Base-by-base conservation (phyloP, 2,329 filamentous ascomycete genomes). In the Scytalidium lignicola region DNA sequence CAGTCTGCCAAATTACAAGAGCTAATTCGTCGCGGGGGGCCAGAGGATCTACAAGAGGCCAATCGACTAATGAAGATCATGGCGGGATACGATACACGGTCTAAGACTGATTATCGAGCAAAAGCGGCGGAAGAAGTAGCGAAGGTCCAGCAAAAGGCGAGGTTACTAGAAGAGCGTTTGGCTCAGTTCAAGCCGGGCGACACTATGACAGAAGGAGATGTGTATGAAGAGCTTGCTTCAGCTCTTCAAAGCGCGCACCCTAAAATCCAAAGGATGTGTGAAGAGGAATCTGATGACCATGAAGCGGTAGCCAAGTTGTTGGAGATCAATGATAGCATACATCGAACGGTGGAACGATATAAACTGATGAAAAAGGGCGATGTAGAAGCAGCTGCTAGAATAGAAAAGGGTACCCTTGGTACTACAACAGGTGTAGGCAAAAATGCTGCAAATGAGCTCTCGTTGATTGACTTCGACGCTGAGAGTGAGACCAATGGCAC, bases 261-360 rank as follows among this genome's bases (percentile, higher is more conserved):
- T 8, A 99, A 99, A 73, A 97, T 99, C 56, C 92, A 97, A 66
- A 96, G 90, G 71, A 99, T 99, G 92, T 97, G 92, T 63, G 92
- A 97, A 68, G 93, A 99, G 68, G 93, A 99, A 65, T 96, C 91
- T 10, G 92, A 97, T 53, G 93, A 99, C 63, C 85, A 90, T 53
- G 93, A 96, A 71, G 93, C 93, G 4, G 93, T 99, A 5, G 88
- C 90, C 41, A 96, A 96, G 69, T 76, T 99, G 10, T 79, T 99
- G 49, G 90, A 97, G 65, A 97, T 99, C 64, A 99, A 99, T 65
- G 93, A 99, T 69, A 96, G 91, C 70, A 99, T 99, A 79, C 89
- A 97, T 65, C 83, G 92, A 54, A 99, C 93, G 1, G 89, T 97
- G 49, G 90, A 97, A 70, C 78, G 93, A 56, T 99, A 97, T 69